Base-by-base conservation (phyloP, 2,329 filamentous ascomycete species). In the Fusarium sambucinum region DNA sequence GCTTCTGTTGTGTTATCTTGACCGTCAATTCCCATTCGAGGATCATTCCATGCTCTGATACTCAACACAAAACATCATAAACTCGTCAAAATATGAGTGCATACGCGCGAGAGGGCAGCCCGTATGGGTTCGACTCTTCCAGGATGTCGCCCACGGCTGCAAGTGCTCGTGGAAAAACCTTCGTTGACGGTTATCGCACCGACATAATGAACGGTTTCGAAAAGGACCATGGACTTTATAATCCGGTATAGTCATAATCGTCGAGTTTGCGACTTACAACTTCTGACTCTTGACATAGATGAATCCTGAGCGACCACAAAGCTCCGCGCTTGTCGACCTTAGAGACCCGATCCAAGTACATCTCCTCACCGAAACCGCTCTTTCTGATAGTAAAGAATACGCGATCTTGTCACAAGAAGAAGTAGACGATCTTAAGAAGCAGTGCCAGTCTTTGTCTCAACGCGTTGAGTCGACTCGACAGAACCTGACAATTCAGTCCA, bases 321-420 rank as follows among this genome's bases (percentile, higher is more conserved):
- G 84, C 72, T 87, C 87, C 21, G 80, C 80, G 6, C 81, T 86
- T 13, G 84, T 90, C 69, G 87, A 91, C 72, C 82, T 90, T 54
- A 87, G 88, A 67, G 92, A 92, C 77, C 87, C 85, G 62, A 92
- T 99, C 44, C 91, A 94, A 73, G 90, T 97, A 77, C 96, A 98
- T 78, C 83, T 99, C 46, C 86, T 99, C 60, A 94, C 96, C 65
- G 95, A 98, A 82, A 98, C 93, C 21, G 96, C 96, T 21, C 87
- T 99, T 63, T 88, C 90, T 62, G 96, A 99, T 80, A 96, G 94
- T 81, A 91, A 90, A 75, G 83, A 89, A 72, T 99, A 90, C 77
- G 90, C 95, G 75, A 90, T 99, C 25, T 78, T 99, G 64, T 93
- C 94, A 0, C 92, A 95, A 71, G 94, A 97, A 77, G 94, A 98